Evolutionary conservation across 2,329 filamentous ascomycete species (phyloP).

Genomic region (Setomelanomma holmii): DNA sequence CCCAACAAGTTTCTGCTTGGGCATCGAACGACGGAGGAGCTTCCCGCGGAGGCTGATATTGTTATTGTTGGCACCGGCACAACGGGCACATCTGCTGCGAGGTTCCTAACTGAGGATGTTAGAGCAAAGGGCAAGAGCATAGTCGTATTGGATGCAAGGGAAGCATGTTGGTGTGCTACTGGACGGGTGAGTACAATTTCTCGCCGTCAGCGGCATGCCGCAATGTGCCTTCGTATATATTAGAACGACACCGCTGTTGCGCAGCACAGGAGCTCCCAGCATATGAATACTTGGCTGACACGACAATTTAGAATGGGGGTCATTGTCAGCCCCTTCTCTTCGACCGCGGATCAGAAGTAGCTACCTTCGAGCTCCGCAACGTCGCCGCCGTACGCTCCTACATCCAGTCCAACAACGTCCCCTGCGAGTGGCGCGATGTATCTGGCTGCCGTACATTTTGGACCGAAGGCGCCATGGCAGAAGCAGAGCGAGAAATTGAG

Average conservation of each 20-base stretch:
- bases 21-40: constrained; percentile 69
- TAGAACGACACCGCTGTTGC: background rate
- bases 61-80: constrained; percentile 79
- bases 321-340: constrained; percentile 80
- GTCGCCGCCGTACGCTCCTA: constrained; percentile 67
- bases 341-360: constrained; percentile 64
- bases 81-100: constrained; percentile 74
- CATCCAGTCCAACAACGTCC: constrained; percentile 63
- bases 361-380: constrained; percentile 75
- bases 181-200: constrained; percentile 66
- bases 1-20: constrained; percentile 69
- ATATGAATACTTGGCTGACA: background rate
- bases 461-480: constrained; percentile 61
- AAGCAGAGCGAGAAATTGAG: constrained; percentile 60
- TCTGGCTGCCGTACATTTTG: constrained; percentile 71
- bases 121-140: constrained; percentile 59
- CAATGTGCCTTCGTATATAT: background rate
- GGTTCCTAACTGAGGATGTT: constrained; percentile 62
- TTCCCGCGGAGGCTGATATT: constrained; percentile 70
- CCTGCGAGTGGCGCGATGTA: constrained; percentile 73
- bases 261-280: background rate
- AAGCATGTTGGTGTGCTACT: constrained; percentile 84
- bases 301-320: constrained; percentile 61
- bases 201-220: background rate
- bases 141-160: constrained; percentile 77